Base-by-base conservation (phyloP, 148 eudicot genomes). In the Rhododendron kiyosumense region DNA sequence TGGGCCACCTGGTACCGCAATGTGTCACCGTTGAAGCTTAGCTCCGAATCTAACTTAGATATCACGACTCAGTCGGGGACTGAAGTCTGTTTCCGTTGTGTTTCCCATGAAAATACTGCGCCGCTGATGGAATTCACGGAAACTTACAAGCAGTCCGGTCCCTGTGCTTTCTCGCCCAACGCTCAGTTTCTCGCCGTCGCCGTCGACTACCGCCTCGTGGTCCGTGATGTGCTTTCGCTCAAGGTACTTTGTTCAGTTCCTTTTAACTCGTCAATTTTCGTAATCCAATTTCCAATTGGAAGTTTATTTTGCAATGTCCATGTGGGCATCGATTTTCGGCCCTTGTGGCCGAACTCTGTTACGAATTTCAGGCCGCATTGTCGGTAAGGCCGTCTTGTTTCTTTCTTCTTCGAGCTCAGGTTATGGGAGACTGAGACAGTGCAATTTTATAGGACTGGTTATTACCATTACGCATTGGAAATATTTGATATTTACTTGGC, bases 181-280 rank as follows among this genome's bases (percentile, higher is more conserved):
- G 89, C 95, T 65, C 92, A 92, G 45, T 97, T 89, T 85, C 84
- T 97, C 43, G 99, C 99, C 24, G 96, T 95, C 41, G 94, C 98
- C 20, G 95, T 91, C 54, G 98, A 95, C 91, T 94, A 97, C 81
- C 98, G 99, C 83, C 95, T 97, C 80, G 98, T 97, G 78, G 90
- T 97, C 67, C 99, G 98, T 6, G 98, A 97, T 81, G 93, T 94
- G 65, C 85, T 90, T 82, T 91, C 98, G 14, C 93, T 95, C 57
- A 95, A 97, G 98, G 99, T 97, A 74, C 63, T 48, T 17, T 67
- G 5, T 49, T 41, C n/a, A 11, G 17, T 63, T 17, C 45, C 12
- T 77, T 28, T 14, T 7, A 48, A 69, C 20, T 14, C 4, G 7
- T 2, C 30, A 38, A 41, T 13, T 67, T 5, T 15, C 30, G 22